Percentiles rank a stretch among this genome's conserved stretches.
phyloP scores from a whole-genome alignment of 768 basidiomycete species.

The Rubroboletus satanas region DNA sequence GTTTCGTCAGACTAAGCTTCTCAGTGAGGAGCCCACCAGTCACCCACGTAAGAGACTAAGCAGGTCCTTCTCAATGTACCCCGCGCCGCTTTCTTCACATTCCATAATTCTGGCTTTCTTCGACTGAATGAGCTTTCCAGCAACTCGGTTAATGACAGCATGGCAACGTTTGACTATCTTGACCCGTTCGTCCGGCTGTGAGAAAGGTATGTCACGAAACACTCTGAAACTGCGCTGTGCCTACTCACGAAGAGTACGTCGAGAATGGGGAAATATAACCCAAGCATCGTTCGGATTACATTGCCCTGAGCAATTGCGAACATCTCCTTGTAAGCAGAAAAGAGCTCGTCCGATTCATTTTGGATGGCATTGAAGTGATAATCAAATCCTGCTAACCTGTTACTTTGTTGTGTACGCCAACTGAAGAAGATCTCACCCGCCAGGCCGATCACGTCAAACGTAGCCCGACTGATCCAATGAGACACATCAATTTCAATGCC shows the following conservation, averaged over 20 bases:
- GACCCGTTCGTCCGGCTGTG: slow-evolving; percentile 52
- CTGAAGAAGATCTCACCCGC: slow-evolving; percentile 50
- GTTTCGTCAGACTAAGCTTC: slow-evolving; percentile 5
- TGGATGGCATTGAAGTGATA: slow-evolving; percentile 84
- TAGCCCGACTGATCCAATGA: slow-evolving; percentile 77
- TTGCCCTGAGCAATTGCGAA: slow-evolving; percentile 62
- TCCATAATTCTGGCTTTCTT: slow-evolving; percentile 74
- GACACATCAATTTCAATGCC: slow-evolving; percentile 61
- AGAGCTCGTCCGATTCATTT: slow-evolving; percentile 73
- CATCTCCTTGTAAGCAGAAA: slow-evolving; percentile 81
- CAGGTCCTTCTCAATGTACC: slow-evolving; percentile 66
- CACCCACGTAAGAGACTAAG: slow-evolving; percentile 70
- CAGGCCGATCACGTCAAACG: slow-evolving; percentile 90
- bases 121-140: slow-evolving; percentile 71
- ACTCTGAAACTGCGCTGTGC: neutral
- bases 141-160: slow-evolving; percentile 60
- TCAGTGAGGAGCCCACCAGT: neutral
- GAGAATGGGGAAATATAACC: slow-evolving; percentile 57
- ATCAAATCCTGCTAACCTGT: slow-evolving; percentile 59
- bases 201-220: slow-evolving; percentile 1
- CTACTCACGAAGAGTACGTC: slow-evolving; percentile 53
- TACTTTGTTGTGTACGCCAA: neutral
- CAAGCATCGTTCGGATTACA: slow-evolving; percentile 43
- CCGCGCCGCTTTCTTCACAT: slow-evolving; percentile 47
- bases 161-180: slow-evolving; percentile 54